Base-by-base conservation (phyloP, 148 eudicot species). In the Euryodendron excelsum region DNA sequence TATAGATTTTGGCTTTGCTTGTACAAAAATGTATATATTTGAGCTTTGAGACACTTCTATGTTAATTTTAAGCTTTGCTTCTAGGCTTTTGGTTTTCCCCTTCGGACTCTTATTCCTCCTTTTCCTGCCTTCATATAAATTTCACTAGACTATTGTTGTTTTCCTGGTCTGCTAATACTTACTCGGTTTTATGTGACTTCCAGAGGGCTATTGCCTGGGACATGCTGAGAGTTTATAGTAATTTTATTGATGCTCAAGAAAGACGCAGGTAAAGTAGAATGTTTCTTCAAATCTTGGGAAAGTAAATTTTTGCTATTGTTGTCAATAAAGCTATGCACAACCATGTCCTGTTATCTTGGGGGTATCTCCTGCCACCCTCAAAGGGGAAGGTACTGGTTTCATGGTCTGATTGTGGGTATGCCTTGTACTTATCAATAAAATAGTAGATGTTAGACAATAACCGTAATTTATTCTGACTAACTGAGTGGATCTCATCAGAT, bases 151-250 rank as follows among this genome's bases (percentile, higher is more conserved):
- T 50, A 18, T 39, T 36, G 67, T 37, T 28, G 4, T 41, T 20
- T 23, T 55, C 39, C 11, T 56, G 17, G 14, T 13, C n/a, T 28
- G 27, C 55, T 63, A 15, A 63, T 73, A 33, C 53, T 17, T 36
- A 18, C 18, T 37, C 45, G 12, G 13, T 20, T 47, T 23, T 77
- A 56, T 84, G 69, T 75, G 80, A 69, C 52, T 84, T 86, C 45
- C 86, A 96, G 99, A 92, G 88, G 85, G 98, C 99, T 80, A 80
- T 86, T 90, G 99, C 99, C 34, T 93, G 99, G 99, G 93, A 96
- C 80, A 96, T 96, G 99, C 88, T 88, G 75, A 90, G 81, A 82
- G 90, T 93, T 61, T 96, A 96, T 80, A 82, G 86, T 82, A 79
- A 87, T 70, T 96, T 93, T 58, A 70, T 92, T 76, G 99, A 96